Percentiles rank a stretch among this genome's conserved stretches.
These are phyloP conservation scores for Pholiota microspora DNA, from an alignment of 768 basidiomycete species.

Conservation along the genomic window DNA sequence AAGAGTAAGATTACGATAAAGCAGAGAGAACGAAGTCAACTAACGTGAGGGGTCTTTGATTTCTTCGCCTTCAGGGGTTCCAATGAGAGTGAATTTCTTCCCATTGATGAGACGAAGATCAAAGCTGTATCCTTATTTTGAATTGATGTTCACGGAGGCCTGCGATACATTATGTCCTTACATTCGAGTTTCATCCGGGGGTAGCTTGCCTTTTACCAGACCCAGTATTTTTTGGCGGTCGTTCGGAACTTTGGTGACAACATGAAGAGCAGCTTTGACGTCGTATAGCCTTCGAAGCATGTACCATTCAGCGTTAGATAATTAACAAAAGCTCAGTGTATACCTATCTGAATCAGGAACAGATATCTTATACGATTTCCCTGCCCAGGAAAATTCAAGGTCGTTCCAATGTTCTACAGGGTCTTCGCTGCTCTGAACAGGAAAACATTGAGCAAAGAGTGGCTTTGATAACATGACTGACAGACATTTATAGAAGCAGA, in stretches of 20 bases:
- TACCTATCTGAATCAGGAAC: conserved; percentile 81
- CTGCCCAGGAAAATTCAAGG: conserved; percentile 71
- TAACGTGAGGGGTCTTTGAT: conserved; percentile 76
- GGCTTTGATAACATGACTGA: background rate
- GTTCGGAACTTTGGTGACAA: conserved; percentile 74
- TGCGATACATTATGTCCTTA: no score
- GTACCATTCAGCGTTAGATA: background rate
- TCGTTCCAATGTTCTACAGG: conserved; percentile 52
- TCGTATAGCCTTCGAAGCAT: conserved; percentile 67
- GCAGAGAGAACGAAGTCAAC: conserved; percentile 8
- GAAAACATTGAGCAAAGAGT: background rate
- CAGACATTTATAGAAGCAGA: background rate
- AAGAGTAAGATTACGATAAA: background rate
- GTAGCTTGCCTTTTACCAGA: conserved; percentile 79
- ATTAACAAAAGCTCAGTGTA: background rate
- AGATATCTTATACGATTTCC: conserved; percentile 60
- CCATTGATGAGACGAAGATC: conserved; percentile 57
- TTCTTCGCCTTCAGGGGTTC: conserved; percentile 83
- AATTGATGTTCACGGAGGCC: conserved; percentile 1
- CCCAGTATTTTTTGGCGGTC: conserved; percentile 89
- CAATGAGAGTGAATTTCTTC: conserved; percentile 82
- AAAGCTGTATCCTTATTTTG: conserved; percentile 33
- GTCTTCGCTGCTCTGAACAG: conserved; percentile 13
- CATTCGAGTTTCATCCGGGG: conserved; percentile 72
- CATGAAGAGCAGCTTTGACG: conserved; percentile 65